These are phyloP conservation scores for Trichophyton equinum DNA, from an alignment of 2,329 filamentous ascomycete genomes.

Conservation along the genomic window DNA sequence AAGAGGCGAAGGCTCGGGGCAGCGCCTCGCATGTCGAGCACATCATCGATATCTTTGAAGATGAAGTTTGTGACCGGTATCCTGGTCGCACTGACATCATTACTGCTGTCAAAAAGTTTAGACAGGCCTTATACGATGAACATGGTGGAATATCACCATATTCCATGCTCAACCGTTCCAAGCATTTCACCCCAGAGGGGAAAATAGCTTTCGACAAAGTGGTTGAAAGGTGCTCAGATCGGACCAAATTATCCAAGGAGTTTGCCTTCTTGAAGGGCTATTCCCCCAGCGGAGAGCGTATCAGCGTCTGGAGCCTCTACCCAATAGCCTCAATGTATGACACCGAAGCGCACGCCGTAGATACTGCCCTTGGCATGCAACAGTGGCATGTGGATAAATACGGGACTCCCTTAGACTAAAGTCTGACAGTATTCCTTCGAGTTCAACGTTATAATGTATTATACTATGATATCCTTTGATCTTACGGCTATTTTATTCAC, in stretches of 20 bases:
- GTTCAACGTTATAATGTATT: not conserved
- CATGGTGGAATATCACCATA: not conserved
- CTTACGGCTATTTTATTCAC: not conserved
- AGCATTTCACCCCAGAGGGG: not conserved
- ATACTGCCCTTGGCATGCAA: not conserved
- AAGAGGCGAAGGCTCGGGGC: not conserved
- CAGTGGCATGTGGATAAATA: not conserved
- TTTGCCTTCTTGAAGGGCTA: not conserved
- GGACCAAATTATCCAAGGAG: not conserved
- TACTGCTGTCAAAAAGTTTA: not conserved
- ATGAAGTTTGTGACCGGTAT: not conserved
- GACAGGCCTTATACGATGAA: not conserved
- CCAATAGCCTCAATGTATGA: not conserved
- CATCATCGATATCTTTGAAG: not conserved
- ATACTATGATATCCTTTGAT: not conserved
- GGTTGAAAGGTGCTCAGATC: not conserved
- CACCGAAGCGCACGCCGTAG: not conserved
- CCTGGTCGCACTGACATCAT: not conserved
- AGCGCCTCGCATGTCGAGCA: not conserved
- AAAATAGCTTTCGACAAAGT: not conserved
- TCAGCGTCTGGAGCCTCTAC: not conserved
- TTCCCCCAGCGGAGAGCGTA: not conserved
- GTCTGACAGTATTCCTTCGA: not conserved
- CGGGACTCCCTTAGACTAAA: not conserved
- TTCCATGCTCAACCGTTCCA: not conserved